These are phyloP conservation scores for Capsicum baccatum DNA, from an alignment of 257 asterid genomes.

Conservation along the genomic window DNA sequence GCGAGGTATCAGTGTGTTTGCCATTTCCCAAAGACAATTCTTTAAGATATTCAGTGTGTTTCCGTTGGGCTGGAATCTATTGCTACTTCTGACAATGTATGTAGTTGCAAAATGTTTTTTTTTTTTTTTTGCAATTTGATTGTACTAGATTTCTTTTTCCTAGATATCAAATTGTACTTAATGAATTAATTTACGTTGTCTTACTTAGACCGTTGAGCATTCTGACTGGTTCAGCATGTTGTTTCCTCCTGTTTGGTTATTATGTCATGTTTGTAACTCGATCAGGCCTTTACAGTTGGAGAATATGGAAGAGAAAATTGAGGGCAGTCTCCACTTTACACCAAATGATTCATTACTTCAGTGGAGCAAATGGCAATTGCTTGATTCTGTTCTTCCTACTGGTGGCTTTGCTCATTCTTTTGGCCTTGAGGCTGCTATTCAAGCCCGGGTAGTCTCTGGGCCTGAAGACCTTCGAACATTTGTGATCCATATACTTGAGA, in stretches of 20 bases:
- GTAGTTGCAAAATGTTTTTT: not conserved
- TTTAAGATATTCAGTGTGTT: not conserved
- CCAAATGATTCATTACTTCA: slow-evolving; percentile 42
- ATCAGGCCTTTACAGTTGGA: slow-evolving; percentile 1
- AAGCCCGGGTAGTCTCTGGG: slow-evolving; percentile 58
- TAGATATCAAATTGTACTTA: not conserved
- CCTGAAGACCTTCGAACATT: slow-evolving; percentile 62
- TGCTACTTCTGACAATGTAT: not conserved
- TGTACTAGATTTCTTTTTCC: not conserved
- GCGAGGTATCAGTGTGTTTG: not conserved
- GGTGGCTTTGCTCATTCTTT: slow-evolving; percentile 98
- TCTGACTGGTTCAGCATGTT: not conserved
- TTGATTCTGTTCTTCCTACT: slow-evolving; percentile 92
- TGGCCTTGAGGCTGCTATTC: slow-evolving; percentile 92
- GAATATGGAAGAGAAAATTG: slow-evolving; percentile 34
- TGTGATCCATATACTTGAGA: slow-evolving; percentile 64
- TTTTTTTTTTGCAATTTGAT: not conserved
- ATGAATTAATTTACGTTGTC: not conserved
- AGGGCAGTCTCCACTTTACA: slow-evolving; percentile 25
- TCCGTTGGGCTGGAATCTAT: not conserved
- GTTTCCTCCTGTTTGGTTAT: not conserved
- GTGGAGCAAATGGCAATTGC: slow-evolving; percentile 95
- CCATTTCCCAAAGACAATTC: not conserved
- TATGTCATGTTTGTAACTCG: not conserved
- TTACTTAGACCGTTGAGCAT: not conserved